Conservation (phyloP, 1,284 basidiomycete genomes). For the Anthracocystis walkeri region DNA sequence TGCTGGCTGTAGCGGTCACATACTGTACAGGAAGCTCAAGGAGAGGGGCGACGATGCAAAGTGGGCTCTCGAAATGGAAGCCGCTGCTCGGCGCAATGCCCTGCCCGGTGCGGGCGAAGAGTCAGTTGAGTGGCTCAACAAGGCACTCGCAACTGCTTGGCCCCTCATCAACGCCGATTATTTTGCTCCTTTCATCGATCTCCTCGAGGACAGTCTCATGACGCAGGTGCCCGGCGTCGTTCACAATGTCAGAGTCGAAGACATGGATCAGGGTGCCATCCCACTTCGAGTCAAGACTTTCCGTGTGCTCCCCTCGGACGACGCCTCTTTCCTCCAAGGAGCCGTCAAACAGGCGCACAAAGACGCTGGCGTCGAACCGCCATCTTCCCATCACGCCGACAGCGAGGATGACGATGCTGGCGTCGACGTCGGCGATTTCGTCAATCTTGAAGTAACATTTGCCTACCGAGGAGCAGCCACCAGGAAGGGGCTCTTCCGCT, state of each 20-base stretch:
- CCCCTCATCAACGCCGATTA: constrained; percentile 63
- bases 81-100: constrained; percentile 22
- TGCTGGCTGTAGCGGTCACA: constrained; percentile 32
- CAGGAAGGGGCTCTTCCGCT: constrained; percentile 38
- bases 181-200: constrained; percentile 64
- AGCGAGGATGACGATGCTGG: constrained; percentile 24
- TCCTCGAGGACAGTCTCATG: constrained; percentile 66
- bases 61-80: constrained; percentile 46
- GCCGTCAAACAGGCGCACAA: constrained; percentile 29
- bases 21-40: constrained; percentile 47
- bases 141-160: constrained; percentile 57
- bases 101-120: constrained; percentile 37
- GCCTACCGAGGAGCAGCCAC: constrained; percentile 51
- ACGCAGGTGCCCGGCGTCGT: constrained; percentile 65
- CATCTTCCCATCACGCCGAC: constrained; percentile 7
- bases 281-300: constrained; percentile 58
- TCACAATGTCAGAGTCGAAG: constrained; percentile 62
- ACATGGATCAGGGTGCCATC: constrained; percentile 62
- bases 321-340: constrained; percentile 48
- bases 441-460: constrained; percentile 62
- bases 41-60: constrained; percentile 38
- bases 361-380: constrained; percentile 26
- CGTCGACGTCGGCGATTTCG: constrained; percentile 59
- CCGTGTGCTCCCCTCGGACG: constrained; percentile 47
- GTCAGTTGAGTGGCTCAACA: constrained; percentile 65